These are phyloP conservation scores for Blumeriella jaapii DNA, from an alignment of 2,329 filamentous ascomycete species.

Conservation along the genomic window DNA sequence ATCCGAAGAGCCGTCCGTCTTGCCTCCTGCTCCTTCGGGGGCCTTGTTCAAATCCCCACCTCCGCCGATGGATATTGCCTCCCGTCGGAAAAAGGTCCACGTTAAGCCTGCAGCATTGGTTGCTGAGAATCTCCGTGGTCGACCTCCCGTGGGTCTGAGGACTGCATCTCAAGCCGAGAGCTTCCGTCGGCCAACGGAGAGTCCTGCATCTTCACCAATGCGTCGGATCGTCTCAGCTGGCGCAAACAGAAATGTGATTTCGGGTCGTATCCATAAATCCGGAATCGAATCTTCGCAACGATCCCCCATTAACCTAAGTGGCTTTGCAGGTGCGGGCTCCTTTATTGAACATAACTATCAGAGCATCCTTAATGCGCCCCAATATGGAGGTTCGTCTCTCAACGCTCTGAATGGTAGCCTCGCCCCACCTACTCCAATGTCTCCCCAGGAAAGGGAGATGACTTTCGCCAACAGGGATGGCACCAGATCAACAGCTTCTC, in stretches of 20 bases:
- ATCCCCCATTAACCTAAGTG: slow-evolving; percentile 24
- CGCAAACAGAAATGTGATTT: slow-evolving; percentile 22
- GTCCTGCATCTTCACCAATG: slow-evolving; percentile 25
- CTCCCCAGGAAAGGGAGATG: slow-evolving; percentile 23
- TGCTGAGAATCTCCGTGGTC: slow-evolving; percentile 18
- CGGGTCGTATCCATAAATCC: slow-evolving; percentile 23
- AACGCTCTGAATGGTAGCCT: slow-evolving; percentile 25
- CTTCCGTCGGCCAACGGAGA: slow-evolving; percentile 20
- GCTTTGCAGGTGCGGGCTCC: slow-evolving; percentile 19
- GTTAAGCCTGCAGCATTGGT: slow-evolving; percentile 23
- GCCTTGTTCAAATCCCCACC: slow-evolving; percentile 24
- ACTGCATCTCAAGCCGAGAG: slow-evolving; percentile 25
- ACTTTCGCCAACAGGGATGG: slow-evolving; percentile 17
- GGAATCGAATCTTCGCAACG: slow-evolving; percentile 24
- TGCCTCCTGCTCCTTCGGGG: slow-evolving; percentile 21
- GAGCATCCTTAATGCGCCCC: slow-evolving; percentile 16
- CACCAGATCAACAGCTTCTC: slow-evolving; percentile 19
- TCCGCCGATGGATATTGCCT: slow-evolving; percentile 24
- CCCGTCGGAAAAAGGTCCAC: slow-evolving; percentile 25
- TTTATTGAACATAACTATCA: slow-evolving; percentile 24
- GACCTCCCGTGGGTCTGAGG: slow-evolving; percentile 22
- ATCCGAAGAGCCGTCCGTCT: slow-evolving; percentile 12
- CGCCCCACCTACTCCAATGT: slow-evolving; percentile 26
- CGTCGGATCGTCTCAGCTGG: slow-evolving; percentile 25
- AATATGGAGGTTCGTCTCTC: slow-evolving; percentile 19